Conservation (phyloP, 345 rosid genomes). For the Pseudoturritis turrita region DNA sequence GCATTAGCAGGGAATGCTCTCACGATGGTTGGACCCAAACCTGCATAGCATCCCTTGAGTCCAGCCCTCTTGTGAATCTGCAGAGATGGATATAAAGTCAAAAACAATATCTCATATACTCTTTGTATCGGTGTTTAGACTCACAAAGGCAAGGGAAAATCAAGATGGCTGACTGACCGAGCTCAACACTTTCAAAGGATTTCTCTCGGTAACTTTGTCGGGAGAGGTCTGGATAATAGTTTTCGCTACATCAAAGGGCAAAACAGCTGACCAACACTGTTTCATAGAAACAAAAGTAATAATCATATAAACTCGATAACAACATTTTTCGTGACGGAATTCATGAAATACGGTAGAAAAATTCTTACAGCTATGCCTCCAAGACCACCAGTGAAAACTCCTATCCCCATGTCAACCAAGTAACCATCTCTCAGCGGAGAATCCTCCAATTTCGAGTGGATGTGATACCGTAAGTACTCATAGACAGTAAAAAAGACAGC, state of each 20-base stretch:
- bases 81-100: conserved; percentile 1
- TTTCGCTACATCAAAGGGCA: conserved; percentile 90
- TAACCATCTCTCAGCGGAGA: conserved; percentile 42
- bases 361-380: conserved; percentile 90
- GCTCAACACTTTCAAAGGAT: conserved; percentile 69
- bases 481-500: conserved; percentile 74
- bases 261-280: conserved; percentile 79
- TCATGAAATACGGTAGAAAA: conserved; percentile 6
- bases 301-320: not conserved
- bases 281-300: conserved; percentile 1
- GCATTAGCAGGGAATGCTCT: conserved; percentile 99
- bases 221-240: conserved; percentile 84
- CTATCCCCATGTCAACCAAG: conserved; percentile 78
- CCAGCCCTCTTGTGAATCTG: conserved; percentile 79
- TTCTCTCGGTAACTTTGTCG: conserved; percentile 50
- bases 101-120: not conserved
- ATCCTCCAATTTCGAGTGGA: conserved; percentile 52
- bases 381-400: conserved; percentile 80
- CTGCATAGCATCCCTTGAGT: conserved; percentile 81
- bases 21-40: conserved; percentile 75
- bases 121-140: not conserved
- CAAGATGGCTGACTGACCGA: conserved; percentile 40
- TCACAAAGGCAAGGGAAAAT: conserved; percentile 10
- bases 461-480: conserved; percentile 66
- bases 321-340: not conserved